Evolutionary conservation across 306 rosid species (phyloP), one percentile per base, ranked within the genome.

Genomic region (Lathyrus aphaca): DNA sequence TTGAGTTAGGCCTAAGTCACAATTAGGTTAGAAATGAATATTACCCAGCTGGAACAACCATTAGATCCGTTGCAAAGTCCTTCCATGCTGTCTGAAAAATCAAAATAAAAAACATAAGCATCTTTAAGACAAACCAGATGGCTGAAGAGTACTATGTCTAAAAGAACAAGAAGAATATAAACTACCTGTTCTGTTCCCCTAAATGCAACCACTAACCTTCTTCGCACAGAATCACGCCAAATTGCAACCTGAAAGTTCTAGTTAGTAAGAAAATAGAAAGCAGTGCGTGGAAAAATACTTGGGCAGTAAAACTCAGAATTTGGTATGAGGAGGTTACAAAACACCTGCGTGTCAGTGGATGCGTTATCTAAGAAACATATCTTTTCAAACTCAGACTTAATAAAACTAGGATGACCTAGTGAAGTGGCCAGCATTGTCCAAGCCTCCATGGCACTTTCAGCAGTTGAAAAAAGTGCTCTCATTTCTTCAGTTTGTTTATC

Each of bases 361-460:
- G 80, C 76, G 68, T 86, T 86, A 80, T 93, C 97, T 72, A 93
- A 77, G 81, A 93, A 93, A 79, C 98, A 90, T 72, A 93, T 72
- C 78, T 93, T 93, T 79, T 88, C 97, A 80, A 90, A 93, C 74
- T 93, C 98, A 3, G 98, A 93, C 81, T 90, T 93, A 9, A 93
- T 90, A 71, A 93, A 93, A 81, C 96, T 90, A 56, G 96, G 90
- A 45, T 93, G 98, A 38, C 98, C 98, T 50, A 90, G 77, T 60
- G 98, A 90, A 55, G 90, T 86, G 45, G 94, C 96, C 55, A 93
- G 96, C 98, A 93, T 85, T 42, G 98, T 93, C 98, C 98, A 93
- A 54, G 98, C 98, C 81, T 93, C 98, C 81, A 93, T 71, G 56
- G 98, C 98, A 80, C 84, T 93, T 84, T 93, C 98, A 32, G 98